phyloP scores from a whole-genome alignment of 768 basidiomycete genomes.

The Tulasnella sp. region DNA sequence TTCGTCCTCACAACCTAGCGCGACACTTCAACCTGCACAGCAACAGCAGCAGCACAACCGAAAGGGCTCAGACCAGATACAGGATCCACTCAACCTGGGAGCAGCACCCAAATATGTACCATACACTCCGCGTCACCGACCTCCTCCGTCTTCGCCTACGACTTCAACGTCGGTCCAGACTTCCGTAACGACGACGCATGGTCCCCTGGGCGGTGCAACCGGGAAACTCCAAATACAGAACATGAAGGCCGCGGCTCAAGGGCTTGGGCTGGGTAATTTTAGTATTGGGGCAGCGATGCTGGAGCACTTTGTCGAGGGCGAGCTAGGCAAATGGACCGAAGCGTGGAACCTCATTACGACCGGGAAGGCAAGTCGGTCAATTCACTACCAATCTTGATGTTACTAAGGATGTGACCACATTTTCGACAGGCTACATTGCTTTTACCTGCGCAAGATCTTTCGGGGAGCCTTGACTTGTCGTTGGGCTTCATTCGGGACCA shows the following conservation, averaged over 20 bases:
- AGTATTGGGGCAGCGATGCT: slow-evolving; percentile 71
- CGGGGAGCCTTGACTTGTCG: slow-evolving; percentile 50
- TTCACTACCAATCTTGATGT: slow-evolving; percentile 25
- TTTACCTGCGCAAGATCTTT: slow-evolving; percentile 57
- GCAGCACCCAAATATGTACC: slow-evolving; percentile 53
- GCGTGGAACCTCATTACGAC: slow-evolving; percentile 56
- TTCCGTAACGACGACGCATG: slow-evolving; percentile 36
- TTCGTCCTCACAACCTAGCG: background rate
- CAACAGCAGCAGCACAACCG: background rate
- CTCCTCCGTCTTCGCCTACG: slow-evolving; percentile 34
- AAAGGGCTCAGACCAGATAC: slow-evolving; percentile 3
- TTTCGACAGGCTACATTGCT: slow-evolving; percentile 69
- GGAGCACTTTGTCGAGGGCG: slow-evolving; percentile 53
- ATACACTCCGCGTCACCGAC: slow-evolving; percentile 66
- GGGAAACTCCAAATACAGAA: slow-evolving; percentile 63
- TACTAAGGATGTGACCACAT: background rate
- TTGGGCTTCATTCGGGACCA: slow-evolving; percentile 80
- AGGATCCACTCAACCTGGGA: slow-evolving; percentile 19
- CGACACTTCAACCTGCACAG: background rate
- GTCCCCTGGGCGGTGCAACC: slow-evolving; percentile 50
- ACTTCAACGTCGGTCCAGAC: slow-evolving; percentile 42
- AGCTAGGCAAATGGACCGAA: slow-evolving; percentile 56
- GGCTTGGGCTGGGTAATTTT: slow-evolving; percentile 53
- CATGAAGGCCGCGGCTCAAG: slow-evolving; percentile 64
- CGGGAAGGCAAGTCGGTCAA: slow-evolving; percentile 47